Conservation (phyloP, 2,329 filamentous ascomycete species). For the Talaromyces sp. region DNA sequence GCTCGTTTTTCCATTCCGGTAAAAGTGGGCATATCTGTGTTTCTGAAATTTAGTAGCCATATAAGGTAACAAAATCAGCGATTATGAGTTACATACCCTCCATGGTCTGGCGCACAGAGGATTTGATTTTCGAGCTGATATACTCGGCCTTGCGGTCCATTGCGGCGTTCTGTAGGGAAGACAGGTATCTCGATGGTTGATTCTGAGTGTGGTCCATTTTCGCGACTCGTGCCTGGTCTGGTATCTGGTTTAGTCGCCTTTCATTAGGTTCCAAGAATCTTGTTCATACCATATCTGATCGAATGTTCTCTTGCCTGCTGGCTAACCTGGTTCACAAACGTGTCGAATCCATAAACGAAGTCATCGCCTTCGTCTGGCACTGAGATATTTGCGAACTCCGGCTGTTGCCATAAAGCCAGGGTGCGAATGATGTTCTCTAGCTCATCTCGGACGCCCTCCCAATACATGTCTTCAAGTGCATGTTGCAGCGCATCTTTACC, state of each 20-base stretch:
- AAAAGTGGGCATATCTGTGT: neutral
- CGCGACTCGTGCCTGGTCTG: neutral
- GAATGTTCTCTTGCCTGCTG: conserved; percentile 28
- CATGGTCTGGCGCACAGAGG: neutral
- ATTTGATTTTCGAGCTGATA: conserved; percentile 10
- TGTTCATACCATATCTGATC: conserved; percentile 4
- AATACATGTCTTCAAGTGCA: conserved; percentile 33
- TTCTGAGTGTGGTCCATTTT: neutral
- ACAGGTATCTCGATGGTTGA: neutral
- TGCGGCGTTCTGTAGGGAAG: neutral
- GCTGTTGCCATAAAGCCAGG: conserved; percentile 30
- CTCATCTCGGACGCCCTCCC: conserved; percentile 34
- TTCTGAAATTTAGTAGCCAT: neutral
- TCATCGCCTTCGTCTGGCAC: conserved; percentile 25
- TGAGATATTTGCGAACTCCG: conserved; percentile 16
- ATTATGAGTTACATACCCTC: neutral
- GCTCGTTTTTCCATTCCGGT: neutral
- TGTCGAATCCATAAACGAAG: conserved; percentile 25
- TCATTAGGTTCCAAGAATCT: neutral
- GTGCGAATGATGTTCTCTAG: conserved; percentile 33
- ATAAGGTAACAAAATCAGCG: too few species aligned
- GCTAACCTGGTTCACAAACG: conserved; percentile 37
- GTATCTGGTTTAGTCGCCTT: neutral
- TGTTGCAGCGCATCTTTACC: conserved; percentile 18
- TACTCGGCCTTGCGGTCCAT: conserved; percentile 1